Conservation (phyloP, 2,329 filamentous ascomycete genomes). For the Curvularia eragrostidis region DNA sequence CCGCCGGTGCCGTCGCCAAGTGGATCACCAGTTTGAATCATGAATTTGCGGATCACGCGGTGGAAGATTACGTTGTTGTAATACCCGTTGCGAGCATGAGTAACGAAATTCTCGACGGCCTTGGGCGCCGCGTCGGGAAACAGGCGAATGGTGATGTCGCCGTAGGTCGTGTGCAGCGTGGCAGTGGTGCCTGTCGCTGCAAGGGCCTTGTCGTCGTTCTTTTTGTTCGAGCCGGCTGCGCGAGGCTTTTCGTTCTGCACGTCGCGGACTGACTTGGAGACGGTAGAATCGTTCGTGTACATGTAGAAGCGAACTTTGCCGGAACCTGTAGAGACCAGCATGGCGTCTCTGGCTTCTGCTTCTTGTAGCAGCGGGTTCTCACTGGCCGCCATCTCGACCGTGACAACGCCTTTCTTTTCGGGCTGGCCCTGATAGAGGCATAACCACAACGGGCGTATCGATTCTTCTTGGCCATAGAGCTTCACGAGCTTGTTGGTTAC, state of each 20-base stretch:
- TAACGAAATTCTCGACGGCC: conserved; percentile 96
- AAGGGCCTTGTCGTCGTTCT: conserved; percentile 61
- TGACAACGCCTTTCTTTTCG: conserved; percentile 90
- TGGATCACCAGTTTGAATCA: conserved; percentile 91
- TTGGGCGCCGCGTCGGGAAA: conserved; percentile 94
- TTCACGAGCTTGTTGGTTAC: conserved; percentile 92
- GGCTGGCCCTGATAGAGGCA: conserved; percentile 93
- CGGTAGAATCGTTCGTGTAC: conserved; percentile 88
- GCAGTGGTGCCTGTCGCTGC: conserved; percentile 79
- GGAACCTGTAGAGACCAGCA: conserved; percentile 81
- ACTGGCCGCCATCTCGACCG: conserved; percentile 95
- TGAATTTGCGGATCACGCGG: conserved; percentile 95
- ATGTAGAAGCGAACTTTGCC: conserved; percentile 96
- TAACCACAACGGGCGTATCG: conserved; percentile 81
- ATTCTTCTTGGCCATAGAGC: conserved; percentile 88
- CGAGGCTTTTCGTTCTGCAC: conserved; percentile 94
- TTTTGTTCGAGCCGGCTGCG: conserved; percentile 60
- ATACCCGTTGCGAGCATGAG: conserved; percentile 85
- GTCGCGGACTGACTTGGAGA: conserved; percentile 67
- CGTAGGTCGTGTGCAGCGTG: conserved; percentile 88
- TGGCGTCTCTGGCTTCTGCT: conserved; percentile 88
- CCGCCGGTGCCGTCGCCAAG: conserved; percentile 88
- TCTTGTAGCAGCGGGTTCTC: conserved; percentile 92
- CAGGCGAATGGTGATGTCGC: conserved; percentile 90
- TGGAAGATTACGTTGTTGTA: conserved; percentile 99